Evolutionary conservation across 148 eudicot genomes (phyloP), one percentile per base, ranked within the genome.

Genomic region (Amaranthus hypochondriacus): DNA sequence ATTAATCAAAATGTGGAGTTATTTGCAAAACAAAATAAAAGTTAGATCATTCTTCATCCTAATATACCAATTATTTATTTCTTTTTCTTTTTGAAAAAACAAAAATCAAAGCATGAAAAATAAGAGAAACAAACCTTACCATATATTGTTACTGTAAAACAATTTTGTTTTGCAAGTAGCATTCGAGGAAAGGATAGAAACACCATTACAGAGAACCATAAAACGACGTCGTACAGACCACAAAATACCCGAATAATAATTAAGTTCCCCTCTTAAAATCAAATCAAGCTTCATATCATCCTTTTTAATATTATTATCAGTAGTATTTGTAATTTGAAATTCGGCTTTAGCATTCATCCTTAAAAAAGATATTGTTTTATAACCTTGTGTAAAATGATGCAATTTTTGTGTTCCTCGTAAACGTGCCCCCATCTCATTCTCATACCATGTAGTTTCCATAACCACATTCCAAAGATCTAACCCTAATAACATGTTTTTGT

Each of bases 231-330:
- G 53, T 12, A 5, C 5, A 3, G 61, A 54, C 9, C 18, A 44
- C 48, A 68, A 9, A 10, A 54, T 4, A 10, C 59, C 58, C 12
- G 5, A 53, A 39, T 68, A 67, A 51, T 1, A 39, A 52, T 68
- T 68, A 69, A 69, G 60, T n/a, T 69, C 13, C 60, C 72, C 72
- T 43, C 60, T 53, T 39, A 54, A 43, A 5, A 11, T 69, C 18
- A 69, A 69, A 42, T 69, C 49, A 54, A 69, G 48, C 46, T 69
- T 69, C 60, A 69, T 5, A 28, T 12, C 21, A 11, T 69, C 49
- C 46, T 50, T 55, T 55, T 3, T 69, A 3, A 54, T 5, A n/a
- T 11, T 55, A 7, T 53, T 53, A 12, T 53, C 12, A 13, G 44
- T 51, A 2, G 5, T 53, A 4, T 43, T 43, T 10, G 49, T 39